Percentiles rank a stretch among this genome's conserved stretches.
phyloP scores from a whole-genome alignment of 495 filamentous ascomycete genomes.

The Oidiodendron maius region DNA sequence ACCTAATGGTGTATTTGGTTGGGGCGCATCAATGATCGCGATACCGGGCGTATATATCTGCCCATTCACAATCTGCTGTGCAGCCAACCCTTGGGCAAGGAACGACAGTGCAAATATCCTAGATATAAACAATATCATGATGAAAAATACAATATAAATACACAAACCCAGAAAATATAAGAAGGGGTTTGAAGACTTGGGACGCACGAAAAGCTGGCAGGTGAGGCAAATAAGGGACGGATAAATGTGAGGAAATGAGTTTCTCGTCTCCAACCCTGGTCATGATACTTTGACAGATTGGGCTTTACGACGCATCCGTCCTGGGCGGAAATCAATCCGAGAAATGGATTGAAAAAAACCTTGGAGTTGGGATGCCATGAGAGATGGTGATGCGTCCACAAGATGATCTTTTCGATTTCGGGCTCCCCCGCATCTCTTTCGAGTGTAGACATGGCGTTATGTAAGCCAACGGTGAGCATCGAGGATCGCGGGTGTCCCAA shows the following conservation, averaged over 20 bases:
- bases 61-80: slow-evolving; percentile 41
- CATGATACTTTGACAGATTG: too few species aligned
- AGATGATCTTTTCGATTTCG: neutral
- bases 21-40: slow-evolving; percentile 56
- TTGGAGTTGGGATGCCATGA: neutral
- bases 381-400: neutral
- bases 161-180: slow-evolving; percentile 1
- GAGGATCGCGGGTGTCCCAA: too few species aligned
- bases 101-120: slow-evolving; percentile 13
- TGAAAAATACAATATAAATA: neutral
- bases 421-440: too few species aligned
- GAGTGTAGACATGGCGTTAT: too few species aligned
- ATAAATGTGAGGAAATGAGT: slow-evolving; percentile 7
- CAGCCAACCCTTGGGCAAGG: slow-evolving; percentile 11
- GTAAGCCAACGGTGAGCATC: too few species aligned
- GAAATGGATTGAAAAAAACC: neutral
- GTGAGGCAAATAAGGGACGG: too few species aligned
- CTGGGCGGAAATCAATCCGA: neutral
- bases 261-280: slow-evolving; percentile 12
- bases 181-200: slow-evolving; percentile 13
- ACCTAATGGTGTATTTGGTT: slow-evolving; percentile 60
- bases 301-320: too few species aligned
- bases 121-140: slow-evolving; percentile 10
- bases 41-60: slow-evolving; percentile 61
- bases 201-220: slow-evolving; percentile 7